phyloP scores from a whole-genome alignment of 164 flowering plant species.

The Tetracentron sinense region DNA sequence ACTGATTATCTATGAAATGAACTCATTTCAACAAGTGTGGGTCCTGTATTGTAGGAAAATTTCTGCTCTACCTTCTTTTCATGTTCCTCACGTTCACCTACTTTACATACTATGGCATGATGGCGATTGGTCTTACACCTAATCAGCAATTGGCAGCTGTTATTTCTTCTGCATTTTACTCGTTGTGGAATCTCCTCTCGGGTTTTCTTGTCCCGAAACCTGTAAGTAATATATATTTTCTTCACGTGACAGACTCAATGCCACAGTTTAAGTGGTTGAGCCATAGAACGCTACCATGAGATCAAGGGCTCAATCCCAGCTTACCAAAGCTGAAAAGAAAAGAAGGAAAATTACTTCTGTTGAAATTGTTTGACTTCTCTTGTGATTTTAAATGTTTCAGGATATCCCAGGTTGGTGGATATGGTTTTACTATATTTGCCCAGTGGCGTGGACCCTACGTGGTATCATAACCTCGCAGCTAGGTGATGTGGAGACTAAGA shows the following conservation, averaged over 20 bases:
- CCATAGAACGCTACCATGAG: too few species aligned
- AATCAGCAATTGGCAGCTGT: slow-evolving; percentile 71
- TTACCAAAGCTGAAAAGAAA: too few species aligned
- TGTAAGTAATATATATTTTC: slow-evolving; percentile 33
- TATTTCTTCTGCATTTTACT: slow-evolving; percentile 78
- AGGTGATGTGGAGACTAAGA: slow-evolving; percentile 59
- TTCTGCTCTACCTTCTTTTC: slow-evolving; percentile 58
- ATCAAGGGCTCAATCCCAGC: too few species aligned
- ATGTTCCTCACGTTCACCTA: slow-evolving; percentile 84
- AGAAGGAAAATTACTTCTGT: not conserved
- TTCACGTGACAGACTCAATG: not conserved
- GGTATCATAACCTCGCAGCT: slow-evolving; percentile 77
- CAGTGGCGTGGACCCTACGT: slow-evolving; percentile 74
- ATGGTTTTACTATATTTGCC: slow-evolving; percentile 82
- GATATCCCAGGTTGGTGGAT: slow-evolving; percentile 83
- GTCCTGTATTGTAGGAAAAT: slow-evolving; percentile 52
- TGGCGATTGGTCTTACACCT: slow-evolving; percentile 86
- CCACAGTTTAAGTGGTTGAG: too few species aligned
- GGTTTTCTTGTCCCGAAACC: slow-evolving; percentile 82
- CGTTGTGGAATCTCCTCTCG: slow-evolving; percentile 89
- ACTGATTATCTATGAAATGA: too few species aligned
- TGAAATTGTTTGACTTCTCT: not conserved
- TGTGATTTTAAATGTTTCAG: slow-evolving; percentile 27
- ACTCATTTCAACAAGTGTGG: not conserved
- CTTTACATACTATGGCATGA: slow-evolving; percentile 87